Base-by-base conservation (phyloP, 768 basidiomycete species). In the Kwoniella newhampshirensis region DNA sequence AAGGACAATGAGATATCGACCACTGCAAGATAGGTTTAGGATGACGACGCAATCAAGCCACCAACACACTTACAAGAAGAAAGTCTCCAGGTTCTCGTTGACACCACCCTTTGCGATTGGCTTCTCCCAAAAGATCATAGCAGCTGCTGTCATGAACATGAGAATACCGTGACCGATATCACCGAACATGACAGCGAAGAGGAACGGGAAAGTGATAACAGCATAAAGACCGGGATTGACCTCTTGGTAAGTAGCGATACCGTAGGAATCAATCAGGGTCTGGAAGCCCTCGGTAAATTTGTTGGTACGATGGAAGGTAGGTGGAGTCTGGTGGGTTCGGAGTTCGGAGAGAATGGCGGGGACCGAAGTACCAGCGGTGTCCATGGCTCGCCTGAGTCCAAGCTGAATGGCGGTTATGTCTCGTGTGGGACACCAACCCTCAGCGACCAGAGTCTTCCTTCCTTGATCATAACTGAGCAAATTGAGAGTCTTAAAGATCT, bases 141-240 rank as follows among this genome's bases (percentile, higher is more conserved):
- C 85, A 1, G 86, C 55, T 2, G 90, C 94, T 17, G 86, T 84
- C 39, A 82, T 70, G 62, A 88, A 82, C 67, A 89, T 87, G 70
- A 98, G 85, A 59, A 84, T 80, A 27, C 91, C 96, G 78, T 99
- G 96, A 2, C 96, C 96, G 71, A 98, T 89, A 77, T 99, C 96
- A 69, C 96, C 96, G 74, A 99, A 99, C 96, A 99, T 99, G 79
- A 99, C 90, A 4, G 91, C 94, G 69, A 98, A 99, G 64, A 99
- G 78, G 85, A 99, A 98, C 0, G 96, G 96, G 85, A 96, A 96
- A 1, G 92, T 96, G 66, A 79, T 78, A 59, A 78, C 77, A 46
- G 79, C 91, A 77, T 94, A 94, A 26, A 98, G 78, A 51, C 93
- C 96, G 18, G 96, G 94, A 74, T 98, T 98, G 74, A 92, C 86